phyloP scores from a whole-genome alignment of 805 yeast genomes.

The Blastobotrys muscicola region DNA sequence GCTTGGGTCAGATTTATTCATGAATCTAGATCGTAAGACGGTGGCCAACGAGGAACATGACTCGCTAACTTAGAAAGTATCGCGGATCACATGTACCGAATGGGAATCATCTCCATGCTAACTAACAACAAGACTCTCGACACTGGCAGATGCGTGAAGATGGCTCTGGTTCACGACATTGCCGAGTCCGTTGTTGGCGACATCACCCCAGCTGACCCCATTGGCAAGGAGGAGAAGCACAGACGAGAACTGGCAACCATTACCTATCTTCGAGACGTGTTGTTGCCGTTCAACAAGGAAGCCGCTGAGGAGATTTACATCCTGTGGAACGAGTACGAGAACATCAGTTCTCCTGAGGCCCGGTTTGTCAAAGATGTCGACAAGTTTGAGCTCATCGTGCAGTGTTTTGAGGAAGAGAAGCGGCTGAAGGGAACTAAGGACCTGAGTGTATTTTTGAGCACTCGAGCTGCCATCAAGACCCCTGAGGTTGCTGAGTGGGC shows the following conservation, averaged over 20 bases:
- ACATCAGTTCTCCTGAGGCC: conserved; percentile 72
- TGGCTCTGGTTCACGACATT: conserved; percentile 85
- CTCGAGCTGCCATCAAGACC: conserved; percentile 56
- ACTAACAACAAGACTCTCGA: conserved; percentile 45
- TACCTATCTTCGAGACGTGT: conserved; percentile 47
- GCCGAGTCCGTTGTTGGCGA: conserved; percentile 95
- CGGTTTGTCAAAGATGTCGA: conserved; percentile 89
- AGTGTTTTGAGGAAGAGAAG: conserved; percentile 57
- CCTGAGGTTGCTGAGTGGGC: conserved; percentile 63
- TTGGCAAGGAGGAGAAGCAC: conserved; percentile 73
- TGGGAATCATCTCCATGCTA: conserved; percentile 74
- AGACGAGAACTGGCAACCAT: conserved; percentile 71
- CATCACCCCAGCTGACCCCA: conserved; percentile 71
- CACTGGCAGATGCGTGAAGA: conserved; percentile 64
- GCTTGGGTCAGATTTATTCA: no score
- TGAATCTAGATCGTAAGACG: no score
- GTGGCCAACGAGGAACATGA: no score
- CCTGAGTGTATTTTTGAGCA: conserved; percentile 59
- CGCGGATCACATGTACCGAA: conserved; percentile 93
- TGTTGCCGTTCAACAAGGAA: conserved; percentile 51
- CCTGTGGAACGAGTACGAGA: conserved; percentile 85
- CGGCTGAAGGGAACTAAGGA: conserved; percentile 45
- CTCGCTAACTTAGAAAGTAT: conserved; percentile 42
- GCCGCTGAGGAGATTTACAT: conserved; percentile 59
- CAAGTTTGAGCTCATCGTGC: conserved; percentile 68